Evolutionary conservation across 164 flowering plant species (phyloP).

Genomic region (Warburgia ugandensis): DNA sequence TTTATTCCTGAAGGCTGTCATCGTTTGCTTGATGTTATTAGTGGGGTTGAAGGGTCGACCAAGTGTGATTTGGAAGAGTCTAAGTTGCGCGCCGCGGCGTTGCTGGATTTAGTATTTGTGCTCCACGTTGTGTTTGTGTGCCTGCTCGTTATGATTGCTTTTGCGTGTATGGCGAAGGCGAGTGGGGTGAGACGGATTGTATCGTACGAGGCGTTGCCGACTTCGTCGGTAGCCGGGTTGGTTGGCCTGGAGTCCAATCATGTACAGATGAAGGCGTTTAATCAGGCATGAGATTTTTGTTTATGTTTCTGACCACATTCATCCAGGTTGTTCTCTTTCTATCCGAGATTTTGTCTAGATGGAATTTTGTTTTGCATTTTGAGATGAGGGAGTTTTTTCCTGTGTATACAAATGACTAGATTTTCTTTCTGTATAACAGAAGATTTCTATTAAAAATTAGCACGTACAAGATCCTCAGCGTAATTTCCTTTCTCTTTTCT

Average conservation of each 20-base stretch:
- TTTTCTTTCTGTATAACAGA: too few species aligned
- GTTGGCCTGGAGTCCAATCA: slow-evolving; percentile 38
- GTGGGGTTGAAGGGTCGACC: slow-evolving; percentile 87
- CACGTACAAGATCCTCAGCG: too few species aligned
- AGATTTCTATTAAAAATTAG: too few species aligned
- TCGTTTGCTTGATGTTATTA: slow-evolving; percentile 63
- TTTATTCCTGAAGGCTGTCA: slow-evolving; percentile 95
- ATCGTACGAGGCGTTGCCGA: slow-evolving; percentile 72
- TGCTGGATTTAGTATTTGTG: slow-evolving; percentile 56
- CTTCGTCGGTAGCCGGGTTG: slow-evolving; percentile 9
- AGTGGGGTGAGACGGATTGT: slow-evolving; percentile 54
- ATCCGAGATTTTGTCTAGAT: too few species aligned
- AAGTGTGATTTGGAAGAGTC: slow-evolving; percentile 87
- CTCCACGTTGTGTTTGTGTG: slow-evolving; percentile 64
- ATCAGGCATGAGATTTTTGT: slow-evolving; percentile 22
- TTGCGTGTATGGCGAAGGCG: slow-evolving; percentile 43
- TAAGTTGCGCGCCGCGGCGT: slow-evolving; percentile 64
- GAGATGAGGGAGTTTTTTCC: too few species aligned
- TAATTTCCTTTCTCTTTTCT: too few species aligned
- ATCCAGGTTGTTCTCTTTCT: too few species aligned
- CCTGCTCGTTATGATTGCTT: slow-evolving; percentile 40
- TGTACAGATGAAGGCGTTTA: slow-evolving; percentile 46
- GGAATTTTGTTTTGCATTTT: too few species aligned
- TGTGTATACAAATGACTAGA: too few species aligned
- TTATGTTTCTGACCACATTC: too few species aligned